Evolutionary conservation across 345 rosid genomes (phyloP), one percentile per base, ranked within the genome.

Genomic region (Linum usitatissimum): DNA sequence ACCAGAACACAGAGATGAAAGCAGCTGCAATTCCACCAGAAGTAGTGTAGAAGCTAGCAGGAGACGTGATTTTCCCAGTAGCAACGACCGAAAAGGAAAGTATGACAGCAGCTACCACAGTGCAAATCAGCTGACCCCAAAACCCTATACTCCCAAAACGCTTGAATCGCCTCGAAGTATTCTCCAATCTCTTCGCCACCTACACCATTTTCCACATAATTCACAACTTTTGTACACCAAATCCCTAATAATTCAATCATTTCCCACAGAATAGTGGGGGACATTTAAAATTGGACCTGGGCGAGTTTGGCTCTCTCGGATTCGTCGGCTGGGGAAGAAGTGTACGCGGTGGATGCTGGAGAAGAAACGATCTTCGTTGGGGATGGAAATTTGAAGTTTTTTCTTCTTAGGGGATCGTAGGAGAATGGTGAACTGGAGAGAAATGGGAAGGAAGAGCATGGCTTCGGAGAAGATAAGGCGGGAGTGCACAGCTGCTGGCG

Each of bases 111-210:
- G 99, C 83, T 5, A 90, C 99, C 17, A 78, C 77, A 10, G 97
- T 82, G 66, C 88, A 88, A 12, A 86, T 81, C 17, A 94, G 82
- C 85, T 94, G 99, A 31, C 91, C 96, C 99, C 97, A 94, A 70
- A 94, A 90, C 62, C 96, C 97, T 55, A 86, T 74, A 82, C 76
- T 78, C 21, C 99, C 99, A 34, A 94, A 76, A 72, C 95, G 77
- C 90, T 81, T 88, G 73, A 94, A 94, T 69, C 82, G 77, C 75
- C 90, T 86, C 6, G 99, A 80, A n/a, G 99, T 94, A 75, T 69
- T 87, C 73, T 82, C 97, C 59, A 94, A 77, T 75, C 97, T 88
- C 85, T 85, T 94, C 6, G 97, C 80, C 1, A 90, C 99, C 99
- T 94, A 69, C 69, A 66, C 30, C 60, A 75, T 54, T 34, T 34